phyloP scores from a whole-genome alignment of 495 filamentous ascomycete genomes.

The Amphirosellinia nigrospora region DNA sequence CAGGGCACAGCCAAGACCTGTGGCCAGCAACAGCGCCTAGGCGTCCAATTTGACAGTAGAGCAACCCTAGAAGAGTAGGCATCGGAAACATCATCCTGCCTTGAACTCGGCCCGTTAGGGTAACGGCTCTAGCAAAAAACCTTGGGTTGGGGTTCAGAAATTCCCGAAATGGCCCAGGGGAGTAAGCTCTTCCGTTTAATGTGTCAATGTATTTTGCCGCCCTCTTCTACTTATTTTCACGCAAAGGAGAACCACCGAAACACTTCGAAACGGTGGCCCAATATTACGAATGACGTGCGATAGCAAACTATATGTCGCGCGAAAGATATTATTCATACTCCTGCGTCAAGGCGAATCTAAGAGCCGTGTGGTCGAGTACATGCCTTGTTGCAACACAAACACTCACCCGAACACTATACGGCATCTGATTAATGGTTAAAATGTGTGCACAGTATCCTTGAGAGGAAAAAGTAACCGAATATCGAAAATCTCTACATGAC shows the following conservation, averaged over 20 bases:
- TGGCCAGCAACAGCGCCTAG: neutral
- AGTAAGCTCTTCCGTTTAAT: slow-evolving; percentile 38
- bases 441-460: neutral
- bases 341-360: neutral
- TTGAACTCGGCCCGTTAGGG: slow-evolving; percentile 37
- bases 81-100: slow-evolving; percentile 39
- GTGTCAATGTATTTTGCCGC: slow-evolving; percentile 39
- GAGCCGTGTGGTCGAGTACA: neutral
- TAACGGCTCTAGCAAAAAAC: slow-evolving; percentile 1
- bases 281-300: slow-evolving; percentile 34
- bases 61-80: slow-evolving; percentile 24
- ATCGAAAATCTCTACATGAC: neutral
- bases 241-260: slow-evolving; percentile 24
- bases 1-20: slow-evolving; percentile 11
- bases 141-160: slow-evolving; percentile 22
- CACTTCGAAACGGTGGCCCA: slow-evolving; percentile 26
- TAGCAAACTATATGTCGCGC: slow-evolving; percentile 35
- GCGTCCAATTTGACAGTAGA: neutral
- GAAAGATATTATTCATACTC: slow-evolving; percentile 13
- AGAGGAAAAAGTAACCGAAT: neutral
- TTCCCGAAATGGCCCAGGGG: slow-evolving; percentile 34
- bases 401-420: neutral
- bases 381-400: neutral
- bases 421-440: neutral
- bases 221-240: slow-evolving; percentile 29